Evolutionary conservation across 2,329 filamentous ascomycete genomes (phyloP).

Genomic region (Phialocephala subalpina): DNA sequence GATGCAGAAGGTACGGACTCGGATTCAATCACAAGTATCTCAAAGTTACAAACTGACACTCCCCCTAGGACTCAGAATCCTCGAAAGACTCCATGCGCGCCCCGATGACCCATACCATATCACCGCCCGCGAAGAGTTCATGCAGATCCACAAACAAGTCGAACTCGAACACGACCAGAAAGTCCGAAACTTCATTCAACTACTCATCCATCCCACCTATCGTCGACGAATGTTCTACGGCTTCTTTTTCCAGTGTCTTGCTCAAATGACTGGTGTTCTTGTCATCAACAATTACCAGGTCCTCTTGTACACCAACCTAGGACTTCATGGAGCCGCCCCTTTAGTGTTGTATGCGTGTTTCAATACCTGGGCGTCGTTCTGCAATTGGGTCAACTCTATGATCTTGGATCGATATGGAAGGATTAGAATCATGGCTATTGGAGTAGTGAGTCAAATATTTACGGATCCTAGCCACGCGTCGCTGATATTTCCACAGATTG

Average conservation of each 20-base stretch:
- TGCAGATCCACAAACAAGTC: background rate
- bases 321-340: conserved; percentile 13
- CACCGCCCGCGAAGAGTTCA: background rate
- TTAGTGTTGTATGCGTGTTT: conserved; percentile 25
- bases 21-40: no score
- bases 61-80: conserved; percentile 34
- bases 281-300: conserved; percentile 9
- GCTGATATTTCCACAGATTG: background rate
- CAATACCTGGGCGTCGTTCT: conserved; percentile 19
- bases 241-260: conserved; percentile 1
- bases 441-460: conserved; percentile 15
- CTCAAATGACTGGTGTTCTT: background rate
- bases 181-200: background rate
- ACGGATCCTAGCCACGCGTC: background rate
- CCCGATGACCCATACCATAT: background rate
- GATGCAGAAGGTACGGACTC: conserved; percentile 25
- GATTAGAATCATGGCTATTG: conserved; percentile 20
- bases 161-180: background rate
- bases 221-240: background rate
- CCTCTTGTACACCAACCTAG: conserved; percentile 24
- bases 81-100: conserved; percentile 9
- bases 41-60: conserved; percentile 21
- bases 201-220: background rate
- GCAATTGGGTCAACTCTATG: conserved; percentile 24
- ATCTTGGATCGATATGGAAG: conserved; percentile 29